Evolutionary conservation across 2,329 filamentous ascomycete species (phyloP).

Genomic region (Phialophora expanda): DNA sequence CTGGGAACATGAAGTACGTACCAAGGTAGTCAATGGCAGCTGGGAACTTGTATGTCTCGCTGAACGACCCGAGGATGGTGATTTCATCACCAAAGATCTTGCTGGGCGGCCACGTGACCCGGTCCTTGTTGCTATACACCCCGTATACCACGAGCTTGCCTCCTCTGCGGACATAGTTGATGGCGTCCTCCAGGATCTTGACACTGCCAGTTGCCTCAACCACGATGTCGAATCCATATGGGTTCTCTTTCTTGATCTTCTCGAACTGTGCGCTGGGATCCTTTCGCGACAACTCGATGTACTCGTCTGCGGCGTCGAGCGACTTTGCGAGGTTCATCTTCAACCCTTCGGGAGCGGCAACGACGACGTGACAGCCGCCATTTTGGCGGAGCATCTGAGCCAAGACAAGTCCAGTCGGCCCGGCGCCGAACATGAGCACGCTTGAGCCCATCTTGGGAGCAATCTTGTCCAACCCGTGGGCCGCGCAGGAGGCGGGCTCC

Average conservation of each 20-base stretch:
- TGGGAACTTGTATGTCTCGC: conserved; percentile 74
- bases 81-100: conserved; percentile 73
- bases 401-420: conserved; percentile 69
- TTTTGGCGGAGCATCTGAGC: conserved; percentile 68
- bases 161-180: conserved; percentile 73
- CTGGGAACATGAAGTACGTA: conserved; percentile 27
- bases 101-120: conserved; percentile 70
- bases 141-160: conserved; percentile 75
- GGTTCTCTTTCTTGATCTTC: conserved; percentile 67
- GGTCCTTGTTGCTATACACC: conserved; percentile 67
- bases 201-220: conserved; percentile 72
- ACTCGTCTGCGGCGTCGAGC: conserved; percentile 56
- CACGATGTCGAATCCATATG: conserved; percentile 75
- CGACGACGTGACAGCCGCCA: conserved; percentile 71
- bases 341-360: conserved; percentile 70
- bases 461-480: conserved; percentile 60
- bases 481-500: conserved; percentile 73
- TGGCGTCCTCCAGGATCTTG: conserved; percentile 71
- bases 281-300: conserved; percentile 53
- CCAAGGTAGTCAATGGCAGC: conserved; percentile 59
- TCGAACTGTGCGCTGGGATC: conserved; percentile 65
- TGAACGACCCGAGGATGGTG: conserved; percentile 74
- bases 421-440: conserved; percentile 69
- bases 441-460: conserved; percentile 67
- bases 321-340: conserved; percentile 71